A percentile compares a stretch with the other conserved stretches of the same genome.
Conservation (phyloP, 2,329 filamentous ascomycete genomes). For the Rosellinia necatrix region DNA sequence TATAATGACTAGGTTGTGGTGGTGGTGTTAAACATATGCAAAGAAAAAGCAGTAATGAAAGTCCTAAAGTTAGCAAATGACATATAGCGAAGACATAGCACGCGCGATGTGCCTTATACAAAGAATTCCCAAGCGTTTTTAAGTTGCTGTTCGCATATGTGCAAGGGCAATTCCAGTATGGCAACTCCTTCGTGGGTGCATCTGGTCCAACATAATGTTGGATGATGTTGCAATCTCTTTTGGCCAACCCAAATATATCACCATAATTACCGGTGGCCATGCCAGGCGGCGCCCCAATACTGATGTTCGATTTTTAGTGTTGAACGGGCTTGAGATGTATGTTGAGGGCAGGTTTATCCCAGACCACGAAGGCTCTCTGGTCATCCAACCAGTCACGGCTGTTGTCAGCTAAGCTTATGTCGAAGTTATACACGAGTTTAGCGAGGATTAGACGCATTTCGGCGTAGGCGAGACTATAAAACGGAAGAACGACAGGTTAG, state of each 20-base stretch:
- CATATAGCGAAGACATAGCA: neutral
- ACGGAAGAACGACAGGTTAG: neutral
- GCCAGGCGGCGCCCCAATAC: too few species aligned
- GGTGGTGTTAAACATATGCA: neutral
- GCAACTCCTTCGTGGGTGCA: too few species aligned
- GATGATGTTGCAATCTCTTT: too few species aligned
- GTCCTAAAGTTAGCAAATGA: neutral
- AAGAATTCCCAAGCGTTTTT: too few species aligned
- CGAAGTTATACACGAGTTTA: slow-evolving; percentile 45
- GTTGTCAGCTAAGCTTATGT: slow-evolving; percentile 40
- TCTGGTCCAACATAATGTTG: too few species aligned
- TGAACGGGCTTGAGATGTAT: slow-evolving; percentile 33
- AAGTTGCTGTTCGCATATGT: too few species aligned
- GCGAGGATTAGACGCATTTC: slow-evolving; percentile 49
- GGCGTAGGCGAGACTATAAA: slow-evolving; percentile 44
- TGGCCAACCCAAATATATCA: too few species aligned
- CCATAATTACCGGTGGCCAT: too few species aligned
- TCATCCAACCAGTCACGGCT: slow-evolving; percentile 35
- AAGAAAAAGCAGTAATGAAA: neutral
- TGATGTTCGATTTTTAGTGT: too few species aligned
- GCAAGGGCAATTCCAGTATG: too few species aligned
- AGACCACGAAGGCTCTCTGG: slow-evolving; percentile 41
- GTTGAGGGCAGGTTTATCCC: slow-evolving; percentile 42
- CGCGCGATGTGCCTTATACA: too few species aligned
- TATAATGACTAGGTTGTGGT: neutral